A percentile compares a stretch with the other conserved stretches of the same genome.
phyloP scores from a whole-genome alignment of 371 early-diverging fungal species.

The Mucor irregularis region DNA sequence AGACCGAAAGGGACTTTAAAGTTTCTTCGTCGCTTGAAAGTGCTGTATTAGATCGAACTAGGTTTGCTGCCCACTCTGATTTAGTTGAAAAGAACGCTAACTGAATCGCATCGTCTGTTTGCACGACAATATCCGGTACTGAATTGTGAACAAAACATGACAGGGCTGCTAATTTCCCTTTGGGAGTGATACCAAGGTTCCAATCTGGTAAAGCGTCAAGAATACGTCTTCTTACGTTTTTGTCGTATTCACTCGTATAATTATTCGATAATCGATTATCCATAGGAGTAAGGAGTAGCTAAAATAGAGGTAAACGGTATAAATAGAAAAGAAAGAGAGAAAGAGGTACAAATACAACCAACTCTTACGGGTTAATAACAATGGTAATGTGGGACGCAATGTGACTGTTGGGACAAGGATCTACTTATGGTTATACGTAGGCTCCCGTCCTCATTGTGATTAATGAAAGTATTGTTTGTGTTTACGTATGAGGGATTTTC shows the following conservation, averaged over 20 bases:
- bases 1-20: constrained; percentile 3
- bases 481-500: no score
- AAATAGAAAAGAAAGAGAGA: neutral
- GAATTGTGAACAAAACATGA: constrained; percentile 14
- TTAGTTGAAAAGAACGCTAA: neutral
- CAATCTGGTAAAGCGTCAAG: neutral
- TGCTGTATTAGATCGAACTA: constrained; percentile 2
- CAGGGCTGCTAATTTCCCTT: constrained; percentile 4
- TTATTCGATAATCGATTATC: no score
- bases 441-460: no score
- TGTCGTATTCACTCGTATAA: no score
- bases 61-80: constrained; percentile 13
- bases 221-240: constrained; percentile 6
- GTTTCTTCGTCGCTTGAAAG: constrained; percentile 5
- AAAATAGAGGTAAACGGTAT: neutral
- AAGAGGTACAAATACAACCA: neutral
- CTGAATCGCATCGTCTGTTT: neutral
- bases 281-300: no score
- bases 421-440: no score
- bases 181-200: constrained; percentile 10
- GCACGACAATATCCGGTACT: constrained; percentile 4
- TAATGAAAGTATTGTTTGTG: no score
- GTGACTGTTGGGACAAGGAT: no score
- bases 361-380: neutral
- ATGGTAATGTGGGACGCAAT: neutral